Conservation (phyloP, 75 land plant genomes). For the Chamaecyparis obtusa region DNA sequence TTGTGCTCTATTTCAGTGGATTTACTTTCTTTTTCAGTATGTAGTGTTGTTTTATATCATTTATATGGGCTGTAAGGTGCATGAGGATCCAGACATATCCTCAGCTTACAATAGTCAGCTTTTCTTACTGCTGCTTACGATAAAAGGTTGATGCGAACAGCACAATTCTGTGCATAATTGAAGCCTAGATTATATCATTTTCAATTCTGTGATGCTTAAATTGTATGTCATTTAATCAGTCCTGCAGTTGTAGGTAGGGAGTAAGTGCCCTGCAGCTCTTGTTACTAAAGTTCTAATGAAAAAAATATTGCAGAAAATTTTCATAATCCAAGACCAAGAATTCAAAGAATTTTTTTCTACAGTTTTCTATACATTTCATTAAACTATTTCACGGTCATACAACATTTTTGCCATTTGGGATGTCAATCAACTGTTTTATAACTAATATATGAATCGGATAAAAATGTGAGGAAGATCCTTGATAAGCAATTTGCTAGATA, state of each 20-base stretch:
- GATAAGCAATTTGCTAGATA: neutral
- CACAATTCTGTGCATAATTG: neutral
- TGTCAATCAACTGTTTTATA: neutral
- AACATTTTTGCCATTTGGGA: neutral
- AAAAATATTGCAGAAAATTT: neutral
- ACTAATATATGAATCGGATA: neutral
- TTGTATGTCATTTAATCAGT: too few relatives aligned
- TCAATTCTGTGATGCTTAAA: too few relatives aligned
- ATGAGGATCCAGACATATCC: too few relatives aligned
- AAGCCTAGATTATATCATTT: too few relatives aligned
- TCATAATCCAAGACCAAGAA: neutral
- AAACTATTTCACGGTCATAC: neutral
- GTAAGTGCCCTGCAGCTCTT: neutral
- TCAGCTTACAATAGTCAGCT: too few relatives aligned
- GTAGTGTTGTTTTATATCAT: too few relatives aligned
- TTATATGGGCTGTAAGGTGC: too few relatives aligned
- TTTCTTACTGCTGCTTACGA: too few relatives aligned
- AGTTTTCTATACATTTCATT: neutral
- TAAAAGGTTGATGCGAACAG: neutral
- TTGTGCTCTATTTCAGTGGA: too few relatives aligned
- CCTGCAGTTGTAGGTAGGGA: too few relatives aligned
- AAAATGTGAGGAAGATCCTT: neutral
- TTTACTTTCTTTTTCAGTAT: too few relatives aligned
- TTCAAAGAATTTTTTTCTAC: neutral
- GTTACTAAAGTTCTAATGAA: neutral